Evolutionary conservation across 177 flowering plant genomes (phyloP).

Genomic region (Tripterygium wilfordii): DNA sequence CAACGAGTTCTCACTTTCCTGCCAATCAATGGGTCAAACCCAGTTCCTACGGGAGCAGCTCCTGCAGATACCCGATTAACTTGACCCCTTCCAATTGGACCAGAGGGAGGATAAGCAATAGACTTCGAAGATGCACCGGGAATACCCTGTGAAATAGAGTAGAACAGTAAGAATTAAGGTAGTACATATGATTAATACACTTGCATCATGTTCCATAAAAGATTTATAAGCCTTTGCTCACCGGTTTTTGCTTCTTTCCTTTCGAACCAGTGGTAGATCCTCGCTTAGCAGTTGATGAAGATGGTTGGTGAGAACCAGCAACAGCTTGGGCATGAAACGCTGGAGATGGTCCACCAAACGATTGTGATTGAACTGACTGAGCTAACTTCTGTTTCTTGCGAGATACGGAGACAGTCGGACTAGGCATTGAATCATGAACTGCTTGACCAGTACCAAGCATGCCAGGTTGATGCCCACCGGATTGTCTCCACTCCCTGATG

Average conservation of each 20-base stretch:
- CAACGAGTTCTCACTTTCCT: constrained; percentile 75
- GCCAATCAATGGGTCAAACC: constrained; percentile 53
- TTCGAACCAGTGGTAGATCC: constrained; percentile 38
- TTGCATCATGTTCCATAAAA: not conserved
- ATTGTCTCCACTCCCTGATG: constrained; percentile 60
- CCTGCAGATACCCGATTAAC: constrained; percentile 41
- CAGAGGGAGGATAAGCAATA: constrained; percentile 40
- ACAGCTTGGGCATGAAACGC: constrained; percentile 31
- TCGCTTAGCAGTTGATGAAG: constrained; percentile 45
- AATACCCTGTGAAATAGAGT: constrained; percentile 22
- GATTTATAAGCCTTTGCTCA: constrained; percentile 20
- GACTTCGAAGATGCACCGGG: constrained; percentile 42
- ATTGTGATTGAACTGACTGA: constrained; percentile 37
- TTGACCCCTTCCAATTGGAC: constrained; percentile 59
- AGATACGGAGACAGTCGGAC: constrained; percentile 63
- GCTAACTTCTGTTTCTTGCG: constrained; percentile 47
- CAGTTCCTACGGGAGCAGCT: constrained; percentile 38
- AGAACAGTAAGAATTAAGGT: not conserved
- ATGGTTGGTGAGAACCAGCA: constrained; percentile 36
- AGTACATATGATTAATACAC: not conserved
- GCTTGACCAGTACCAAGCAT: constrained; percentile 28
- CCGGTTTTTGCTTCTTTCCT: constrained; percentile 53
- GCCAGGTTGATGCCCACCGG: constrained; percentile 38
- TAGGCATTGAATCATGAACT: constrained; percentile 42
- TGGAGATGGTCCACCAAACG: constrained; percentile 50